These are phyloP conservation scores for Kondoa malvinella DNA, from an alignment of 768 basidiomycete genomes.

Conservation along the genomic window DNA sequence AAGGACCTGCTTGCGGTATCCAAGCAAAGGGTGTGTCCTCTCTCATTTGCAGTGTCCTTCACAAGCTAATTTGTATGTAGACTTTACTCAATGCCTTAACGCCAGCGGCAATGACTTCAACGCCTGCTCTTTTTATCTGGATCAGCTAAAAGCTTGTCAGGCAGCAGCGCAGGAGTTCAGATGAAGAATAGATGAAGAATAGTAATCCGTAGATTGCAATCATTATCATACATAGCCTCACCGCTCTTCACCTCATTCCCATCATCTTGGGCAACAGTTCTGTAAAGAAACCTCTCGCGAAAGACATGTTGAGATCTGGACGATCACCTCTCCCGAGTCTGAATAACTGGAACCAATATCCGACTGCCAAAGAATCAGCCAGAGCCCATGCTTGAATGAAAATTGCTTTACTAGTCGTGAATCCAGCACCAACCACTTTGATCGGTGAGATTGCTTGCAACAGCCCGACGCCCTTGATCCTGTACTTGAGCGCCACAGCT, in stretches of 20 bases:
- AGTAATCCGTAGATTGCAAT: too few relatives aligned
- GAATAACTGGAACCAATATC: conserved; percentile 51
- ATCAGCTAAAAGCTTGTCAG: conserved; percentile 28
- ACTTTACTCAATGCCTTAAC: conserved; percentile 72
- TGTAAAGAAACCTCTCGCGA: conserved; percentile 5
- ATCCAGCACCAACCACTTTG: conserved; percentile 45
- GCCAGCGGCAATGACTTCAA: conserved; percentile 48
- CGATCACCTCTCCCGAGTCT: conserved; percentile 32
- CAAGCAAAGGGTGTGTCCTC: conserved; percentile 56
- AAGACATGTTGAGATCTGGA: background rate
- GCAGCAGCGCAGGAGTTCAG: background rate
- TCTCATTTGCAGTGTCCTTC: background rate
- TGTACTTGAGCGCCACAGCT: conserved; percentile 12
- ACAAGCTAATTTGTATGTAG: conserved; percentile 31
- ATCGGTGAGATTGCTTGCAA: conserved; percentile 31
- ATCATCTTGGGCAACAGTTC: background rate
- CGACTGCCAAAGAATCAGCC: too few relatives aligned
- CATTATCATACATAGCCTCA: background rate
- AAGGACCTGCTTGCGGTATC: conserved; percentile 41
- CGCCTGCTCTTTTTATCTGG: conserved; percentile 70
- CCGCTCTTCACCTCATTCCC: background rate
- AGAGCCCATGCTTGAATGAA: too few relatives aligned
- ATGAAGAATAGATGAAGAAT: too few relatives aligned
- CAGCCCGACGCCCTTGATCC: conserved; percentile 29
- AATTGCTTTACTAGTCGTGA: background rate